Evolutionary conservation across 2,329 filamentous ascomycete genomes (phyloP), one percentile per base, ranked within the genome.

Genomic region (Claviceps sp.): DNA sequence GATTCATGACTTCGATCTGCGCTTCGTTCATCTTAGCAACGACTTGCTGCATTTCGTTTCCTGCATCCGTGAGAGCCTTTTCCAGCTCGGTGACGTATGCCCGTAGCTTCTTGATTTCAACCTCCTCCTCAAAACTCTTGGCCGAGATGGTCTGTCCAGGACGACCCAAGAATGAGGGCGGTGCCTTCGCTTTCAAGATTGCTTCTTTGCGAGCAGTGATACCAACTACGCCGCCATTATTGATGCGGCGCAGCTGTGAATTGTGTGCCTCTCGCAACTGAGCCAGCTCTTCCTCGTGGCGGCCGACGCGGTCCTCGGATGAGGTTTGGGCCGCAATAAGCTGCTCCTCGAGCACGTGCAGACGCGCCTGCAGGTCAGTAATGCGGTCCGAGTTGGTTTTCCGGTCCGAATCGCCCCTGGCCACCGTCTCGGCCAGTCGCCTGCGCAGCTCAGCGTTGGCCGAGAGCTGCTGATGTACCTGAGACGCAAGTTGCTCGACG

Each of bases 271-370:
- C 88, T 58, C 85, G 83, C 51, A 97, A 71, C 22, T 77, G 73
- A 17, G 79, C 72, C 39, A 95, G 78, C 67, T 96, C 89, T 39
- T 93, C 88, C 65, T 97, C 93, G 62, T 96, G 89, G 47, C 82
- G 83, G 44, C 79, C 72, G 52, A 97, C 80, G 40, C 83, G 83
- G 47, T 91, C 89, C 64, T 98, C 93, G 0, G 88, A 91, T 20
- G 85, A 79, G 52, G 88, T 83, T 66, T 97, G 91, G 1, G 91
- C 88, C 20, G 80, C 71, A 50, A 94, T 76, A 22, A 98, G 79
- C 59, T 85, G 80, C 55, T 97, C 90, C 64, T 97, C 93, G 49
- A 96, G 80, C 16, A 73, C 69, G 60, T 86, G 88, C 52, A 98
- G 82, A 53, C 83, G 85, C 55, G 78, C 78, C 65, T 97, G 90